phyloP scores from a whole-genome alignment of 2,329 filamentous ascomycete genomes.

The Penicillium sp. region DNA sequence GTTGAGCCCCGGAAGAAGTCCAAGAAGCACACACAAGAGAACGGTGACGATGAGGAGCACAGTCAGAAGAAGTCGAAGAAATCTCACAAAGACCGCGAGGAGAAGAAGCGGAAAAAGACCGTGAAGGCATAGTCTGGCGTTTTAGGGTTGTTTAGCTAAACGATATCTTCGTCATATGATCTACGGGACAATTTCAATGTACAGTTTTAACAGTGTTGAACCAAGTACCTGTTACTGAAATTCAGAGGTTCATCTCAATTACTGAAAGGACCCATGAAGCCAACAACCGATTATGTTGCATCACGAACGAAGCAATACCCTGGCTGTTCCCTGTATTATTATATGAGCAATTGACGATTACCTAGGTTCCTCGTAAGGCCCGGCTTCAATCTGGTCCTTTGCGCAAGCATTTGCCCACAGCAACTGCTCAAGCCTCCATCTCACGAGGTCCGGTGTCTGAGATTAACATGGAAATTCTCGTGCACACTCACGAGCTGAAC shows the following conservation, averaged over 20 bases:
- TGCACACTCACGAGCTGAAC: constrained; percentile 20
- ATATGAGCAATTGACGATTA: neutral
- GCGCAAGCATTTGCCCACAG: neutral
- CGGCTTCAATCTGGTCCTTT: neutral
- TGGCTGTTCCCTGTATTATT: neutral
- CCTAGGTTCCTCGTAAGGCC: neutral
- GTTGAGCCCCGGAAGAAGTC: constrained; percentile 42
- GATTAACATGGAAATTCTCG: constrained; percentile 23
- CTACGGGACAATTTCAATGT: constrained; percentile 22
- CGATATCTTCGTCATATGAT: constrained; percentile 25
- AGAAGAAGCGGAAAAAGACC: constrained; percentile 45
- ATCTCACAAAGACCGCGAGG: constrained; percentile 42
- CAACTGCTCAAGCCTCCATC: neutral
- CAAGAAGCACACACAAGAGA: constrained; percentile 38
- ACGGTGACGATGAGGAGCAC: constrained; percentile 18
- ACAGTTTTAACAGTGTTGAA: constrained; percentile 16
- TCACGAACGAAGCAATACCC: neutral
- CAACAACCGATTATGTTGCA: neutral
- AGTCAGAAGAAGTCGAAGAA: constrained; percentile 33
- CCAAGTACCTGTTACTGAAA: neutral
- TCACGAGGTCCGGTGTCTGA: constrained; percentile 13
- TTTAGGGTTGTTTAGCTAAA: constrained; percentile 18
- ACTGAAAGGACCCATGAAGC: neutral
- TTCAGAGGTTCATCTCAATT: neutral
- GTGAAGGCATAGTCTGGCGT: constrained; percentile 35